Evolutionary conservation across 192 early-diverging fungal genomes (phyloP).

Genomic region (Phycomyces blakesleeanus): DNA sequence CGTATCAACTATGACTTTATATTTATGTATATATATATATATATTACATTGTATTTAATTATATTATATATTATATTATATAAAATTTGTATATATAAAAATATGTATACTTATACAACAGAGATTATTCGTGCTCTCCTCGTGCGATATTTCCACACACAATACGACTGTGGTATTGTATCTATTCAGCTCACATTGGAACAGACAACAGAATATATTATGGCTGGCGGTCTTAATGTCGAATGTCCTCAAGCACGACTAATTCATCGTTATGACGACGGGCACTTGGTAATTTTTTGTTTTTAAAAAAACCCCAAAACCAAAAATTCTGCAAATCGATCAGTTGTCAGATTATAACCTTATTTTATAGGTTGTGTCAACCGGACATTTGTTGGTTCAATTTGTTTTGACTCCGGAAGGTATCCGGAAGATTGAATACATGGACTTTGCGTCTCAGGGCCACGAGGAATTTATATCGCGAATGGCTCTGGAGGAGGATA

Average conservation of each 20-base stretch:
- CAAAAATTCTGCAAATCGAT: neutral
- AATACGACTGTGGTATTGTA: conserved; percentile 15
- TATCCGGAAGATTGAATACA: conserved; percentile 20
- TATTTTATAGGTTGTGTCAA: conserved; percentile 12
- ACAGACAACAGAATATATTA: conserved; percentile 24
- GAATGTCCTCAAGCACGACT: conserved; percentile 24
- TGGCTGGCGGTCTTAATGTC: conserved; percentile 18
- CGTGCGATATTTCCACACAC: conserved; percentile 24
- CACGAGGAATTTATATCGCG: conserved; percentile 17
- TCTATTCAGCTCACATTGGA: conserved; percentile 24
- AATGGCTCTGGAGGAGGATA: neutral
- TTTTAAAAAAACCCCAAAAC: neutral
- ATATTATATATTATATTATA: neutral
- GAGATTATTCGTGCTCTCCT: conserved; percentile 16
- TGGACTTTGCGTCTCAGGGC: conserved; percentile 18
- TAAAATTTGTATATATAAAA: neutral
- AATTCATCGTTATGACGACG: conserved; percentile 21
- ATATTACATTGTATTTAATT: neutral
- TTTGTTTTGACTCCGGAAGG: conserved; percentile 5
- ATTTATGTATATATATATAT: neutral
- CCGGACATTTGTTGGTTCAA: conserved; percentile 21
- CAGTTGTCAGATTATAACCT: neutral
- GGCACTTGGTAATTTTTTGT: conserved; percentile 9
- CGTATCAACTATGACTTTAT: neutral
- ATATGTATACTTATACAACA: neutral